Evolutionary conservation across 2,329 filamentous ascomycete species (phyloP).

Genomic region (Fusarium buharicum): DNA sequence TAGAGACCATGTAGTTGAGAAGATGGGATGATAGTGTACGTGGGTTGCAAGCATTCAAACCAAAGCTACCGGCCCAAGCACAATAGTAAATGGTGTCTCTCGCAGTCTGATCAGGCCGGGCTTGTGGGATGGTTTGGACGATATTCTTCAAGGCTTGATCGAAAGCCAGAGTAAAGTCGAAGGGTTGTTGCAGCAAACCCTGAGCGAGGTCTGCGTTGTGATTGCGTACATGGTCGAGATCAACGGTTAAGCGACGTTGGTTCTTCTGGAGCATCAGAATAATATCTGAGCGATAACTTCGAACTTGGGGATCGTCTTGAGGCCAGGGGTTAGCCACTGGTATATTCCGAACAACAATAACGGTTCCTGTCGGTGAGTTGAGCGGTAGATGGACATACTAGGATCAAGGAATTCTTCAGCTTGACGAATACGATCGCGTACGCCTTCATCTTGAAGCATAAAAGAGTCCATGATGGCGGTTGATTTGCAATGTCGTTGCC

Average conservation of each 20-base stretch:
- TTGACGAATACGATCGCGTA: conserved; percentile 82
- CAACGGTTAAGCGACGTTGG: conserved; percentile 73
- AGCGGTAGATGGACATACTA: conserved; percentile 64
- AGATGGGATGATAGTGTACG: conserved; percentile 88
- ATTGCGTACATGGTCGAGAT: conserved; percentile 89
- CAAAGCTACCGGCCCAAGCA: conserved; percentile 96
- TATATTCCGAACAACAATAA: not conserved
- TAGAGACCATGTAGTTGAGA: conserved; percentile 95
- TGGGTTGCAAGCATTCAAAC: conserved; percentile 93
- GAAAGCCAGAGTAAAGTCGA: conserved; percentile 89
- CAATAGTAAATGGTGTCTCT: conserved; percentile 93
- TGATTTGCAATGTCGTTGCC: conserved; percentile 18
- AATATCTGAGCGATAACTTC: conserved; percentile 90
- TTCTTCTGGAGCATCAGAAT: conserved; percentile 78
- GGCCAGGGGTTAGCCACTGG: conserved; percentile 19
- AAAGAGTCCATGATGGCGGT: conserved; percentile 71
- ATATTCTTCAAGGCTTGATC: conserved; percentile 90
- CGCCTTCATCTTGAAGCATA: conserved; percentile 85
- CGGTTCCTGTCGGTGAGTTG: not conserved
- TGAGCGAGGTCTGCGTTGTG: conserved; percentile 85
- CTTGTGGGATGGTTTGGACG: conserved; percentile 80
- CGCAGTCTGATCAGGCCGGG: conserved; percentile 77
- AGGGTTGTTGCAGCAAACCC: conserved; percentile 83
- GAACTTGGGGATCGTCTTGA: conserved; percentile 63
- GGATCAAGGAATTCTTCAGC: conserved; percentile 96